A percentile compares a stretch with the other conserved stretches of the same genome.
phyloP scores from a whole-genome alignment of 192 early-diverging fungal species.

The Coemansia sp. region DNA sequence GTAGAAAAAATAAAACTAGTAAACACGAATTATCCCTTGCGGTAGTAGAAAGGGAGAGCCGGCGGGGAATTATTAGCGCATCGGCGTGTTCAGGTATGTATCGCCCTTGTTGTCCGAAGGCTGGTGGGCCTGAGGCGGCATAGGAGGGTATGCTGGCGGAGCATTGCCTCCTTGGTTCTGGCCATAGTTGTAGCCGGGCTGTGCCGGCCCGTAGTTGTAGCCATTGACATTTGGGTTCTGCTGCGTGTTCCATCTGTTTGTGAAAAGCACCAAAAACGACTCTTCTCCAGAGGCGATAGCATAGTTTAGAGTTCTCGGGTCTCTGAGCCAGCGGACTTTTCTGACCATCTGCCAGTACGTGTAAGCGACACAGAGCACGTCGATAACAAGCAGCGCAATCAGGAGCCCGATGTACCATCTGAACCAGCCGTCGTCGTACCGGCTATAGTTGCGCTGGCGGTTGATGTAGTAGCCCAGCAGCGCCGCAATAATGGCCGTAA shows the following conservation, averaged over 20 bases:
- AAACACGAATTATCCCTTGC: neutral
- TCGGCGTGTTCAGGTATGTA: neutral
- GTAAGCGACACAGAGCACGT: conserved; percentile 33
- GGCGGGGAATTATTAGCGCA: neutral
- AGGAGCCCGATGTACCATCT: conserved; percentile 50
- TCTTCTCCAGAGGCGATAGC: conserved; percentile 33
- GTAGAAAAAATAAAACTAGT: neutral
- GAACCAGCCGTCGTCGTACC: conserved; percentile 33
- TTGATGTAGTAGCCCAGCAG: conserved; percentile 40
- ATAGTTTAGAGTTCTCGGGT: conserved; percentile 32
- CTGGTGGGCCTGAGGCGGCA: neutral
- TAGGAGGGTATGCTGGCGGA: neutral
- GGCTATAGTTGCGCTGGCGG: conserved; percentile 14
- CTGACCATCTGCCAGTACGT: conserved; percentile 28
- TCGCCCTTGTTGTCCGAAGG: neutral
- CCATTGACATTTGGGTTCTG: neutral
- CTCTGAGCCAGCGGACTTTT: conserved; percentile 27
- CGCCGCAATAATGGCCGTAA: conserved; percentile 36
- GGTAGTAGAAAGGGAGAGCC: neutral
- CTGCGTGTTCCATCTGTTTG: neutral
- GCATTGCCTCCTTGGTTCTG: neutral
- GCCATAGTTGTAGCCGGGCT: neutral
- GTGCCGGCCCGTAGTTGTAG: conserved; percentile 11
- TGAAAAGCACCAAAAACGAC: neutral
- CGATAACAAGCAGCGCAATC: conserved; percentile 44